phyloP scores from a whole-genome alignment of 768 basidiomycete species.

The Austroboletus eburneus region DNA sequence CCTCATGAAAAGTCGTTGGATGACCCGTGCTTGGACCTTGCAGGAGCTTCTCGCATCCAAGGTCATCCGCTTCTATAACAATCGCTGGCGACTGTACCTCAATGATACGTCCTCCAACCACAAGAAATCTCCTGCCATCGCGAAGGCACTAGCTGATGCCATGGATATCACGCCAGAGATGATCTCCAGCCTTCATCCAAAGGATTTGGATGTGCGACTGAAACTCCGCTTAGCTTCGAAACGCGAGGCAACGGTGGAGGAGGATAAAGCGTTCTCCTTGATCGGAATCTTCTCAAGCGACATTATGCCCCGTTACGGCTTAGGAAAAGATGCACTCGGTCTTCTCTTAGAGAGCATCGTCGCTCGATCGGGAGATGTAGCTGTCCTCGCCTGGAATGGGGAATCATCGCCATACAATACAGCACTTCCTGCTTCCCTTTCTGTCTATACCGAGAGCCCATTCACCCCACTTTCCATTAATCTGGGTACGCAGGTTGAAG shows the following conservation, averaged over 20 bases:
- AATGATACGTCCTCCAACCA: neutral
- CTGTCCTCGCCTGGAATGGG: slow-evolving; percentile 1
- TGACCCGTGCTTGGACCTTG: neutral
- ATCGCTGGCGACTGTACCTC: neutral
- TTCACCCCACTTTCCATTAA: neutral
- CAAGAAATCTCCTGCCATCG: neutral
- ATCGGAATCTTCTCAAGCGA: neutral
- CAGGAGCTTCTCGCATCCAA: neutral
- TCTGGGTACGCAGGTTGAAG: neutral
- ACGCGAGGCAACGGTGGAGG: neutral
- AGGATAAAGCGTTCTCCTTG: neutral
- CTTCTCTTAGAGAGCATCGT: neutral
- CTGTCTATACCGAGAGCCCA: neutral
- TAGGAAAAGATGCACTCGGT: neutral
- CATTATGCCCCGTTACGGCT: neutral
- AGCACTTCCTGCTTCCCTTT: neutral
- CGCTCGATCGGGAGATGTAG: neutral
- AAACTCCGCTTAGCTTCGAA: neutral
- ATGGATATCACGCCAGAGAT: neutral
- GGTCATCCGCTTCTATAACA: neutral
- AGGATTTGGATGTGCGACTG: neutral
- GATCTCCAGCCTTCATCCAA: neutral
- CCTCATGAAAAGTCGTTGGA: neutral
- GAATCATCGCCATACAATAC: neutral
- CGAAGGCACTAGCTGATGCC: neutral